Evolutionary conservation across 1,284 basidiomycete genomes (phyloP).

Genomic region (Boletus coffeatus): DNA sequence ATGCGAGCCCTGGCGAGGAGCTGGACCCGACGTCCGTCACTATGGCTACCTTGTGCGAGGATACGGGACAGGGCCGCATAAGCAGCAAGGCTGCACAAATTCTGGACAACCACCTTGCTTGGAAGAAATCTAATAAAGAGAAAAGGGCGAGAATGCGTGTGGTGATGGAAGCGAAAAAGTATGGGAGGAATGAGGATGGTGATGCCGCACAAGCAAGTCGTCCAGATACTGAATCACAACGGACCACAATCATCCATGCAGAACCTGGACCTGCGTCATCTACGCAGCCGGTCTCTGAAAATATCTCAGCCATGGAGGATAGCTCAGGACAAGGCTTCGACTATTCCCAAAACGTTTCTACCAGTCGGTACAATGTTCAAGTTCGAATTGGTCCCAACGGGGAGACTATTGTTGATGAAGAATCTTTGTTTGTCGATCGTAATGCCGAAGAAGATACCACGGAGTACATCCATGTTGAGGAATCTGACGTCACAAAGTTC

Average conservation of each 20-base stretch:
- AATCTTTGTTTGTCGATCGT: conserved; percentile 72
- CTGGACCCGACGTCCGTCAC: conserved; percentile 73
- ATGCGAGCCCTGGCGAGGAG: conserved; percentile 63
- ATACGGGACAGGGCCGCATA: conserved; percentile 67
- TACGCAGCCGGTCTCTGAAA: conserved; percentile 9
- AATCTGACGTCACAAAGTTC: conserved; percentile 78
- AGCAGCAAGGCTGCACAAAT: conserved; percentile 69
- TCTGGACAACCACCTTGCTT: conserved; percentile 58
- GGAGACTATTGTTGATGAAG: conserved; percentile 76
- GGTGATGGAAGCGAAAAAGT: conserved; percentile 67
- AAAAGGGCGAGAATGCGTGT: conserved; percentile 55
- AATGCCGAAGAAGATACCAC: conserved; percentile 56
- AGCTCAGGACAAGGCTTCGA: conserved; percentile 57
- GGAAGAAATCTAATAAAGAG: conserved; percentile 61
- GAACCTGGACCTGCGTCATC: conserved; percentile 3
- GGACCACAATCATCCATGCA: conserved; percentile 1
- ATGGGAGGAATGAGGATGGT: conserved; percentile 49
- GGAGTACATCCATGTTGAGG: conserved; percentile 75
- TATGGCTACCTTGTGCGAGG: conserved; percentile 70
- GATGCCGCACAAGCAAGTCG: conserved; percentile 19
- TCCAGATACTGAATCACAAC: conserved; percentile 16
- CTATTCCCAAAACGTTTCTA: conserved; percentile 55
- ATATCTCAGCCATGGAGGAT: conserved; percentile 24
- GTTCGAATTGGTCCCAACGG: conserved; percentile 78
- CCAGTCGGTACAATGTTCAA: conserved; percentile 73